Conservation (phyloP, 805 yeast genomes). For the Suhomyces emberorum region DNA sequence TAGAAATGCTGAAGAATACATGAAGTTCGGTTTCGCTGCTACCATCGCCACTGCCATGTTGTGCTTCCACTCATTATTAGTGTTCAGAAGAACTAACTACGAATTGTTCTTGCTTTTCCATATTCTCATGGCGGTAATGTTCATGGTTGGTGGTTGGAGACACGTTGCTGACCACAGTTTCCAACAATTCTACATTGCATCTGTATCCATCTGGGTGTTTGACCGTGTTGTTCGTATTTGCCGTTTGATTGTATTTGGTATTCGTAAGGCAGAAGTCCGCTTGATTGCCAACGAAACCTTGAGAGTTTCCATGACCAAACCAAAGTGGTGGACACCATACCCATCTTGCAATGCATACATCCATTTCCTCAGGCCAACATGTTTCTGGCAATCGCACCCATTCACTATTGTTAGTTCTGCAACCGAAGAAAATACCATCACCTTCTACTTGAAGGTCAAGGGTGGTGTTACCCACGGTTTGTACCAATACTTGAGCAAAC, state of each 20-base stretch:
- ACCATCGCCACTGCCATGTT: constrained; percentile 37
- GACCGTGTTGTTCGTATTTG: constrained; percentile 35
- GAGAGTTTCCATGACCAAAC: constrained; percentile 46
- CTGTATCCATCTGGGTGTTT: constrained; percentile 35
- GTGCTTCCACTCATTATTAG: constrained; percentile 46
- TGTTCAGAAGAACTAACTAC: constrained; percentile 52
- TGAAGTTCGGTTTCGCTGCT: constrained; percentile 35
- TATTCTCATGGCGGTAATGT: constrained; percentile 34
- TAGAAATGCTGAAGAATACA: constrained; percentile 28
- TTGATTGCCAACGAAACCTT: constrained; percentile 45
- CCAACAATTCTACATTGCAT: constrained; percentile 24
- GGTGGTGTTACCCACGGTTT: constrained; percentile 40
- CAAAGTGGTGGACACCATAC: constrained; percentile 44
- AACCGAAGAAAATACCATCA: constrained; percentile 23
- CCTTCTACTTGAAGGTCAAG: constrained; percentile 29
- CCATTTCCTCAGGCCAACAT: constrained; percentile 48
- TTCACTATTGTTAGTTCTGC: constrained; percentile 54
- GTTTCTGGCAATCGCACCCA: constrained; percentile 74
- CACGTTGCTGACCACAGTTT: constrained; percentile 40
- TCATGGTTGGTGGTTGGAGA: constrained; percentile 53
- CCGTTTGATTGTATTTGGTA: constrained; percentile 35
- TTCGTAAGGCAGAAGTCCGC: constrained; percentile 34
- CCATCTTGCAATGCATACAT: constrained; percentile 61
- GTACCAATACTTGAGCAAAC: constrained; percentile 28
- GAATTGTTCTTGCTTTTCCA: constrained; percentile 44